Evolutionary conservation across 2,329 filamentous ascomycete genomes (phyloP), one percentile per base, ranked within the genome.

Genomic region (Fusarium redolens): DNA sequence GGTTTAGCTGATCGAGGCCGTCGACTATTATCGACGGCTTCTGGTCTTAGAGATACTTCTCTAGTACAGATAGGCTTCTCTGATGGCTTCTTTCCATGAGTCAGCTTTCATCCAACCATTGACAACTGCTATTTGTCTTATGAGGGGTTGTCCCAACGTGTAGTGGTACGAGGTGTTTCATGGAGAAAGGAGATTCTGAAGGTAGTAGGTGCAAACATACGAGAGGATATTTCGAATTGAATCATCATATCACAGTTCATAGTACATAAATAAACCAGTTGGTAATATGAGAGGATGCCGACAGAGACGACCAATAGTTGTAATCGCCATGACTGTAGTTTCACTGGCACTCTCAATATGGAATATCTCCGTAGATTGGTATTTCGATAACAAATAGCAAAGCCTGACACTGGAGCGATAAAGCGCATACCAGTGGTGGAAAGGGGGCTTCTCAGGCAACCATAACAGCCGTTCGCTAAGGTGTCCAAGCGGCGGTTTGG

Each of bases 271-370:
- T 22, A 15, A 25, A 10, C n/a, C 5, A 15, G 4, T 25, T 15
- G 4, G n/a, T 5, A 5, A 25, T 12, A 17, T 25, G 10, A 25
- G 41, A 6, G 8, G 13, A n/a, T 22, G 20, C 18, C 18, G 4
- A 1, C 15, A 41, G 17, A 2, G n/a, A 12, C 10, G 10, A 10
- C 4, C 2, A 25, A 12, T 25, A 44, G 15, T 25, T 12, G 4
- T 12, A 25, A 10, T 8, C 11, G 5, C 4, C 4, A 7, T 25
- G 11, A 44, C 4, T 12, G n/a, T 17, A 14, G 9, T 12, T 25
- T 5, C 6, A 10, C 10, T 3, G 17, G 7, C 7, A 25, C 5
- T 12, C 22, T 15, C 0, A 22, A 17, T 11, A 25, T 7, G 15
- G 5, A 43, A 22, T 4, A 6, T 12, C 10, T 17, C 10, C 11